Evolutionary conservation across 257 asterid genomes (phyloP), one percentile per base, ranked within the genome.

Genomic region (Catharanthus roseus): DNA sequence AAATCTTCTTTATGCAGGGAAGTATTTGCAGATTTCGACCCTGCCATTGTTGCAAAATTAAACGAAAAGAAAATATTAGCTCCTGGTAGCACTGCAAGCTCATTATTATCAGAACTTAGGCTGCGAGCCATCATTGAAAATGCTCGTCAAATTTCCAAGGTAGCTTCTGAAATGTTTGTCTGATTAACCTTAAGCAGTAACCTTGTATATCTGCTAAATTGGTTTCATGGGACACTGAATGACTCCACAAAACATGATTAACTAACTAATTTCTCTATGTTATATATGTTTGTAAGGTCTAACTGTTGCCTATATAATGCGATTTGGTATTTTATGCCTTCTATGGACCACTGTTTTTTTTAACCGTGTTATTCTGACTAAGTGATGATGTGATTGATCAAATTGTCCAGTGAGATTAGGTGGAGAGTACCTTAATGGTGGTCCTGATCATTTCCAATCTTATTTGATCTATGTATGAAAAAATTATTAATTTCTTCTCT

Each of bases 81-180:
- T 56, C 70, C 83, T 11, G 87, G 85, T 71, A 81, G 81, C 69
- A 68, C 67, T 10, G 85, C 82, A 50, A 57, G 68, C 34, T 70
- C 82, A 0, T 75, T 80, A 12, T 57, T 83, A 13, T 83, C 87
- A 18, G 87, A 80, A 61, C 77, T 81, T 10, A 78, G 74, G 74
- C 74, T 81, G 73, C 82, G 82, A 34, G 74, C 85, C 19, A 75
- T 83, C 53, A 70, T 78, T 68, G 83, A 81, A 67, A 83, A 81
- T 75, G 87, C 85, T 23, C 83, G 80, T 10, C 85, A 83, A 81
- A 70, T 77, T 54, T 73, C 66, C 51, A 83, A 80, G 85, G 87
- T 78, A 73, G 50, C 53, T 12, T 61, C 67, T 61, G 10, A 19
- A 33, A 31, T 34, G 28, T 61, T 61, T 6, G 3, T 6, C 33